Base-by-base conservation (phyloP, 2,329 filamentous ascomycete species). In the Aureobasidium sp. region DNA sequence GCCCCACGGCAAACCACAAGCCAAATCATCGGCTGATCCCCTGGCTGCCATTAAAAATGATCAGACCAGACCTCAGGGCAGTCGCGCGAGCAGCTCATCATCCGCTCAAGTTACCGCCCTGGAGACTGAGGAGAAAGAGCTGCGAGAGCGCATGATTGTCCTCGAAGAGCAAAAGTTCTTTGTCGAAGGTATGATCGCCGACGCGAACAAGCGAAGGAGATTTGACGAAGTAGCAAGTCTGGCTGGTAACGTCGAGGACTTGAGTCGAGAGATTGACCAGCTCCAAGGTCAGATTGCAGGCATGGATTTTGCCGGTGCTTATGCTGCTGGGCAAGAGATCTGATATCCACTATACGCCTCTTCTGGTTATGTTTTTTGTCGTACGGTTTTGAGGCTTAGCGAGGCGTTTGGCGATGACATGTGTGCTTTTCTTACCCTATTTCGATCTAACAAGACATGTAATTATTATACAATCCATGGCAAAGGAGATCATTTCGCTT, bases 131-230 rank as follows among this genome's bases (percentile, higher is more conserved):
- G 90, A 95, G 67, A 91, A 88, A 65, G 81, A 88, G 17, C 72
- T 94, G 1, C 80, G 86, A 14, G 90, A 95, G 63, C 76, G 83
- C 3, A 72, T 95, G 11, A 86, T 93, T 25, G 84, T 96, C 6
- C 76, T 96, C 1, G 89, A 95, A 67, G 90, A 96, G 70, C 90
- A 96, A 67, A 85, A 84, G 58, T 95, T 94, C 69, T 82, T 95
- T 70, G 89, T 96, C 0, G 81, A 84, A 32, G 83, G 88, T 61
- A 95, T 95, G 89, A 81, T 95, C 39, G 80, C 80, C 6, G 81
- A 84, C 56, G 88, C 90, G 0, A 85, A 84, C 42, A 84, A 83
- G 37, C 80, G 86, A 10, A 76, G 88, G 24, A 83, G 88, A 55
- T 94, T 95, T 60, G 90, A 95, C 63, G 90, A 96, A 68, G 87